These are phyloP conservation scores for Panicum hallii DNA, from an alignment of 202 grass and related monocot species.

Conservation along the genomic window DNA sequence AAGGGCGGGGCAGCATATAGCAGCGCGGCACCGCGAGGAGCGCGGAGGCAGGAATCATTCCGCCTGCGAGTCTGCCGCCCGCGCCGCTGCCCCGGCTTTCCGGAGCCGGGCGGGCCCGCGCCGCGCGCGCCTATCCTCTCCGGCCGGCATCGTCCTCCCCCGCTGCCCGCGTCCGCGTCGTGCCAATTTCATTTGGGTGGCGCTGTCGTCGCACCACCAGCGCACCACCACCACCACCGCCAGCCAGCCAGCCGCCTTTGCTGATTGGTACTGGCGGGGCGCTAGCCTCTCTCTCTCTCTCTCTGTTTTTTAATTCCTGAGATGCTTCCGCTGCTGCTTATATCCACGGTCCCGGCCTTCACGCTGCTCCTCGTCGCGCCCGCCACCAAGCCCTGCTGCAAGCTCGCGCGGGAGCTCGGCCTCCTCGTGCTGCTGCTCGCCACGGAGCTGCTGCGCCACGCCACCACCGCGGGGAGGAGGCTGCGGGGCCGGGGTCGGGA, in stretches of 20 bases:
- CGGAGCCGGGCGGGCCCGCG: slow-evolving; percentile 38
- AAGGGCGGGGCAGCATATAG: neutral
- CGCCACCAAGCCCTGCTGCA: slow-evolving; percentile 50
- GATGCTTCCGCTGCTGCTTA: slow-evolving; percentile 72
- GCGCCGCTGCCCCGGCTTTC: slow-evolving; percentile 61
- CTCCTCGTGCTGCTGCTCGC: slow-evolving; percentile 54
- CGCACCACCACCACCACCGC: slow-evolving; percentile 33
- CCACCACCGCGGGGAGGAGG: slow-evolving; percentile 1
- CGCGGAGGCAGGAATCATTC: slow-evolving; percentile 54
- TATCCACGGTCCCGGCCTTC: slow-evolving; percentile 73
- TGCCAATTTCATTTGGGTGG: neutral
- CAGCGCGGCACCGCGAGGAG: neutral
- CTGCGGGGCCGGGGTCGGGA: neutral
- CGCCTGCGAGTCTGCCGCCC: slow-evolving; percentile 48
- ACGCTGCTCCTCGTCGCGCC: slow-evolving; percentile 61
- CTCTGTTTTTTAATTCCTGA: neutral
- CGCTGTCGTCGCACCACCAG: slow-evolving; percentile 45
- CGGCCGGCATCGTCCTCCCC: neutral
- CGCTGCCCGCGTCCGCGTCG: slow-evolving; percentile 7
- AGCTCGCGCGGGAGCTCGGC: slow-evolving; percentile 57
- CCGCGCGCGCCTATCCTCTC: neutral
- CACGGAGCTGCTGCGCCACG: slow-evolving; percentile 48
- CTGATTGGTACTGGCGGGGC: slow-evolving; percentile 16
- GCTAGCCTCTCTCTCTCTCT: neutral
- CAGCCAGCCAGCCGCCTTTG: slow-evolving; percentile 9